Evolutionary conservation across 768 basidiomycete genomes (phyloP).

Genomic region (Lentinula raphanica): DNA sequence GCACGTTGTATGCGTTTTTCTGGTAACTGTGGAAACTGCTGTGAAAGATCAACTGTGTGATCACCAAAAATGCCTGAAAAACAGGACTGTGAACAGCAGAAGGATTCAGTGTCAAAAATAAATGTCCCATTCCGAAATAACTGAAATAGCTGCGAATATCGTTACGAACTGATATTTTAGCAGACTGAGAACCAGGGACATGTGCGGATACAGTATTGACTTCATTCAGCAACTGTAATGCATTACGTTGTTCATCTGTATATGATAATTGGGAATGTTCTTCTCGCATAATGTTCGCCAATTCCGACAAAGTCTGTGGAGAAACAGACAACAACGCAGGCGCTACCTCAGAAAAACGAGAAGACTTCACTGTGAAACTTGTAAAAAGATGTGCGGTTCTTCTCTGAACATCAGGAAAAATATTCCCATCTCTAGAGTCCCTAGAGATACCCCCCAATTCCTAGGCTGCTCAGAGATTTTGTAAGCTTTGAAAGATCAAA

Average conservation of each 20-base stretch:
- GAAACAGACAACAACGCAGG: background rate
- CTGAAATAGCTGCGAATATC: slow-evolving; percentile 22
- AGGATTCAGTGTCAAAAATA: slow-evolving; percentile 26
- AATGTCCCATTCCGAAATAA: slow-evolving; percentile 22
- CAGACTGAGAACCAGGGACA: slow-evolving; percentile 24
- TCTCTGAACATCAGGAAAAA: no score
- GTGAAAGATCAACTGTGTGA: slow-evolving; percentile 7
- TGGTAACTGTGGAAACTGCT: slow-evolving; percentile 17
- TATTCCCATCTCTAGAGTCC: no score
- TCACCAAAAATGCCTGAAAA: slow-evolving; percentile 24
- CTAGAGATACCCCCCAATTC: no score
- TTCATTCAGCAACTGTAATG: slow-evolving; percentile 17
- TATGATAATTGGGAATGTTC: background rate
- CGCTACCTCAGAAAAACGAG: background rate
- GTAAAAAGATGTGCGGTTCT: slow-evolving; percentile 8
- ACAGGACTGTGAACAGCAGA: slow-evolving; percentile 7
- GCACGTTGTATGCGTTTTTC: slow-evolving; percentile 13
- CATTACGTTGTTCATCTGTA: slow-evolving; percentile 14
- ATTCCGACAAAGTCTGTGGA: background rate
- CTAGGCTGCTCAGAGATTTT: no score
- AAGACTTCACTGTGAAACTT: background rate
- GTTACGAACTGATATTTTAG: slow-evolving; percentile 19
- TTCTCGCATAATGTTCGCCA: background rate
- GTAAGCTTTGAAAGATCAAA: no score
- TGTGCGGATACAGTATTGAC: slow-evolving; percentile 26